A percentile compares a stretch with the other conserved stretches of the same genome.
Conservation (phyloP, 805 yeast genomes). For the Sugiyamaella americana region DNA sequence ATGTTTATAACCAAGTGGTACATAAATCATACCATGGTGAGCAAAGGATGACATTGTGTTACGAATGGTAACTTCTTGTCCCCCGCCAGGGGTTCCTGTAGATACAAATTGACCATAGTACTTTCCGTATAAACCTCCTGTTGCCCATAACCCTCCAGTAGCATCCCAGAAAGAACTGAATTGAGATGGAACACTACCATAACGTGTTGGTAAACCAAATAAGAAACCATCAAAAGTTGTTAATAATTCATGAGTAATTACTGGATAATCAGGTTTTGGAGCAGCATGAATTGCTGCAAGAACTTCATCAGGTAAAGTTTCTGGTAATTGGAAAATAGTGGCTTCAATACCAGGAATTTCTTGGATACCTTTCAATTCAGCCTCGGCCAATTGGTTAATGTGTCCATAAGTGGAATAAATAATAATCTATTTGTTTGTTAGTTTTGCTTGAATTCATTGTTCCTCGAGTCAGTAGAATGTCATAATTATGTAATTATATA, state of each 20-base stretch:
- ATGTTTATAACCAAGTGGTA: conserved; percentile 69
- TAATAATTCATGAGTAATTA: conserved; percentile 50
- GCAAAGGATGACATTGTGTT: conserved; percentile 52
- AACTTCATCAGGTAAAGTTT: conserved; percentile 60
- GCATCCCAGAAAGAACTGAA: conserved; percentile 70
- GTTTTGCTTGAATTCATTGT: no score
- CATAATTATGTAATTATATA: no score
- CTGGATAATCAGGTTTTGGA: conserved; percentile 40
- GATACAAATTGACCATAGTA: conserved; percentile 66
- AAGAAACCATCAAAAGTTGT: conserved; percentile 62
- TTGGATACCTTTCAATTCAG: conserved; percentile 61
- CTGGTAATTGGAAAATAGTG: conserved; percentile 68
- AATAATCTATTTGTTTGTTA: conserved; percentile 50
- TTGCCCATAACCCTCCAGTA: conserved; percentile 73
- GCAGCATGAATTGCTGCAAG: conserved; percentile 54
- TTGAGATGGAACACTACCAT: conserved; percentile 70
- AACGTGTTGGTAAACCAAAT: conserved; percentile 79
- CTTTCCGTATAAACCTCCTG: conserved; percentile 64
- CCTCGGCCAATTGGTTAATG: conserved; percentile 58
- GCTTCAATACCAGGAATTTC: conserved; percentile 59
- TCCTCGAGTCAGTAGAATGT: no score
- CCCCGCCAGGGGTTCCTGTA: conserved; percentile 71
- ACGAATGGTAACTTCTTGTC: conserved; percentile 65
- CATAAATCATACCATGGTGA: conserved; percentile 73
- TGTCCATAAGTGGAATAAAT: conserved; percentile 79